A percentile compares a stretch with the other conserved stretches of the same genome.
Evolutionary conservation across 441 rosid genomes (phyloP).

Genomic region (Croton setiger): DNA sequence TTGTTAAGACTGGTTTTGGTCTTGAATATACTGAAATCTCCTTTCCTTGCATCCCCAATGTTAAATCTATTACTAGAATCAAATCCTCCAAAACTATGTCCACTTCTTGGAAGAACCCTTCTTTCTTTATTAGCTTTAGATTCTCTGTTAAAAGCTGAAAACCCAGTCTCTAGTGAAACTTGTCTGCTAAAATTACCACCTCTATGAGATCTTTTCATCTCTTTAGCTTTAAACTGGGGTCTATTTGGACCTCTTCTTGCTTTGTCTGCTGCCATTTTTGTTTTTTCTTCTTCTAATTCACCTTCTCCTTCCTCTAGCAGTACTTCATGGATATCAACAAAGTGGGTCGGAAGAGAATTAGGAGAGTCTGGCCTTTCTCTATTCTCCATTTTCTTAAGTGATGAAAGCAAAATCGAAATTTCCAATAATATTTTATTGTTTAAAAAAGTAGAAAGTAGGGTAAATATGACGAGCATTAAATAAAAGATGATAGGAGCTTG

Average conservation of each 20-base stretch:
- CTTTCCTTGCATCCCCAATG: constrained; percentile 49
- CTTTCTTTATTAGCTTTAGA: constrained; percentile 46
- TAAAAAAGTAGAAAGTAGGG: no score
- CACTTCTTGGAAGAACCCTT: constrained; percentile 64
- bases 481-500: constrained; percentile 5
- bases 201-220: constrained; percentile 37
- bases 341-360: constrained; percentile 31
- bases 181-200: constrained; percentile 50
- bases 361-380: constrained; percentile 25
- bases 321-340: constrained; percentile 67
- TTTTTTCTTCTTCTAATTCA: constrained; percentile 27
- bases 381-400: constrained; percentile 30
- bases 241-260: constrained; percentile 32
- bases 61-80: constrained; percentile 38
- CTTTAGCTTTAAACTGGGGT: constrained; percentile 29
- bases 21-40: constrained; percentile 68
- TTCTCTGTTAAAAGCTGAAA: constrained; percentile 56
- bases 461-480: constrained; percentile 30
- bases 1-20: constrained; percentile 74
- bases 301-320: constrained; percentile 42
- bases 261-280: constrained; percentile 24
- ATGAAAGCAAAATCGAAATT: background rate
- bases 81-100: constrained; percentile 81
- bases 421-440: no score
- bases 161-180: constrained; percentile 82